A percentile compares a stretch with the other conserved stretches of the same genome.
These are phyloP conservation scores for Sordaria brevicollis DNA, from an alignment of 495 filamentous ascomycete genomes.

Conservation along the genomic window DNA sequence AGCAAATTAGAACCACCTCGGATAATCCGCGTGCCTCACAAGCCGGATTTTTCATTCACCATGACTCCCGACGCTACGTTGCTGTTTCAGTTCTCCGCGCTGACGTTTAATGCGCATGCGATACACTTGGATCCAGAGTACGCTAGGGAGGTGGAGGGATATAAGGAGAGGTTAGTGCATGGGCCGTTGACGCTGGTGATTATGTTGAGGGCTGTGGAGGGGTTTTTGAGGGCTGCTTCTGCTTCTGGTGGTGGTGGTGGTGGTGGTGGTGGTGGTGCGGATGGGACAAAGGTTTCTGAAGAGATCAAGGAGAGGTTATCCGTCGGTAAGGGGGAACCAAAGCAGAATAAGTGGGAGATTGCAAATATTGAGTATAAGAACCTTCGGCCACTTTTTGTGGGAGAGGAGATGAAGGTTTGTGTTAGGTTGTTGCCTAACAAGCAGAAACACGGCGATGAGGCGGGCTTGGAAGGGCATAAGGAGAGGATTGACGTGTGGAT, in stretches of 20 bases:
- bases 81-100: conserved; percentile 74
- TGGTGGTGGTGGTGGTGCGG: neutral
- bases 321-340: neutral
- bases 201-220: conserved; percentile 53
- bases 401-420: conserved; percentile 54
- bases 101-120: conserved; percentile 76
- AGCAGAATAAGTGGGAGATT: conserved; percentile 19
- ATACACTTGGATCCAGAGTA: conserved; percentile 76
- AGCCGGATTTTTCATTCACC: conserved; percentile 48
- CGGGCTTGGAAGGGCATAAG: neutral
- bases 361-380: conserved; percentile 65
- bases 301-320: neutral
- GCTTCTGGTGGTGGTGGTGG: neutral
- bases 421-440: conserved; percentile 26
- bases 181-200: conserved; percentile 73
- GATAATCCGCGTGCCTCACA: conserved; percentile 7
- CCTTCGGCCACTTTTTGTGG: conserved; percentile 68
- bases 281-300: neutral
- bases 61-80: conserved; percentile 54
- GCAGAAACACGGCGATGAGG: neutral
- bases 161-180: conserved; percentile 68
- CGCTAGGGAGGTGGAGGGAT: conserved; percentile 58
- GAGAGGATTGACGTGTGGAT: conserved; percentile 56
- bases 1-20: neutral
- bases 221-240: neutral